Conservation (phyloP, 805 yeast genomes). For the Debaryomyces prosopidis region DNA sequence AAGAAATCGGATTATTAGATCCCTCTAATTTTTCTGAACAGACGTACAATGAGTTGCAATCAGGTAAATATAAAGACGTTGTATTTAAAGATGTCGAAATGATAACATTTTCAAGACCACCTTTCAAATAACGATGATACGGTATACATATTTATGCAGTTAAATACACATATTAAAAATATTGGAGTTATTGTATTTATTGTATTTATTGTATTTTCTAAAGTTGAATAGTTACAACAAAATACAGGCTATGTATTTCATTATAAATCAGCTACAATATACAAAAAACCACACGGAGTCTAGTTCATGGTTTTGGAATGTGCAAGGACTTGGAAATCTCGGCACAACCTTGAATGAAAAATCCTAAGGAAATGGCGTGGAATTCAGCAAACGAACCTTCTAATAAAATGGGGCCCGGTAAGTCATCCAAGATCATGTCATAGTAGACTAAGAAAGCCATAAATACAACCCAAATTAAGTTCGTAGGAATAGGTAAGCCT, state of each 20-base stretch:
- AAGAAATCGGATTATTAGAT: slow-evolving; percentile 37
- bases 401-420: slow-evolving; percentile 69
- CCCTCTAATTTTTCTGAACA: slow-evolving; percentile 34
- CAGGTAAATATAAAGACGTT: slow-evolving; percentile 23
- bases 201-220: no score
- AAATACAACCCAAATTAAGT: slow-evolving; percentile 67
- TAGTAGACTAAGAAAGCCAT: slow-evolving; percentile 70
- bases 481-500: slow-evolving; percentile 94
- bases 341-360: slow-evolving; percentile 80
- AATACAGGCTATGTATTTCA: no score
- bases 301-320: slow-evolving; percentile 74
- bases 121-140: not conserved
- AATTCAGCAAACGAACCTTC: slow-evolving; percentile 62
- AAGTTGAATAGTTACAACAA: no score
- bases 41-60: slow-evolving; percentile 25
- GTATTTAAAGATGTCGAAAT: slow-evolving; percentile 24
- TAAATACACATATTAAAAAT: slow-evolving; percentile 18
- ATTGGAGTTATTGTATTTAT: slow-evolving; percentile 17
- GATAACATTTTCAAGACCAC: slow-evolving; percentile 13
- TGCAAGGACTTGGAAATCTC: slow-evolving; percentile 89
- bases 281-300: no score
- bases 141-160: no score
- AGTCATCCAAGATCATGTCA: slow-evolving; percentile 45
- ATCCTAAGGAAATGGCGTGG: slow-evolving; percentile 68
- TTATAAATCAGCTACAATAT: no score